Evolutionary conservation across 805 yeast genomes (phyloP).

Genomic region (Clavispora asparagi): DNA sequence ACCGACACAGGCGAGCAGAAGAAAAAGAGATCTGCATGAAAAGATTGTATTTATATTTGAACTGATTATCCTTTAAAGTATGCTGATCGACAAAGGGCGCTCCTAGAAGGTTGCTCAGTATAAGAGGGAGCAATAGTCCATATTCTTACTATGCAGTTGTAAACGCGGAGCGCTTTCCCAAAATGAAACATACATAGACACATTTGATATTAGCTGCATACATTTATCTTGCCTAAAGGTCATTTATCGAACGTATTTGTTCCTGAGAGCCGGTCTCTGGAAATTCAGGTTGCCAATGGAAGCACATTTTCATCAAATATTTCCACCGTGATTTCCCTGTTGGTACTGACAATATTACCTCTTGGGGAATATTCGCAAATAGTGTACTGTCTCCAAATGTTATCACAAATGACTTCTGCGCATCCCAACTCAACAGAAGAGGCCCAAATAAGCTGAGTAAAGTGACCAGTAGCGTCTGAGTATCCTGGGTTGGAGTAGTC

Average conservation of each 20-base stretch:
- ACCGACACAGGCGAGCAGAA: too few relatives aligned
- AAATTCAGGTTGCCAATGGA: constrained; percentile 12
- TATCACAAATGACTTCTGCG: constrained; percentile 46
- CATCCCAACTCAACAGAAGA: constrained; percentile 60
- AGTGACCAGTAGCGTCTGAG: constrained; percentile 62
- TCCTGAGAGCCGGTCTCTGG: not conserved
- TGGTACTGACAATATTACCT: constrained; percentile 46
- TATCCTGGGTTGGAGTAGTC: constrained; percentile 49
- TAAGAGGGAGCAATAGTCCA: too few relatives aligned
- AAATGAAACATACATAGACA: too few relatives aligned
- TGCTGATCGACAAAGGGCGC: too few relatives aligned
- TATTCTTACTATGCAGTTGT: too few relatives aligned
- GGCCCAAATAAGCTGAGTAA: constrained; percentile 75
- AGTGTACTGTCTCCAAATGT: constrained; percentile 53
- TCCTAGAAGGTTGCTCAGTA: too few relatives aligned
- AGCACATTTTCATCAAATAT: constrained; percentile 43
- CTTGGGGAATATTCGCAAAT: constrained; percentile 62
- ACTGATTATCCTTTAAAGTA: too few relatives aligned
- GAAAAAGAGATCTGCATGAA: too few relatives aligned
- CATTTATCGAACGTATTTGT: not conserved
- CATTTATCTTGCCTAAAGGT: not conserved
- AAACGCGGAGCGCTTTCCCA: too few relatives aligned
- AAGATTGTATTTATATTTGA: too few relatives aligned
- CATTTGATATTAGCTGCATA: not conserved
- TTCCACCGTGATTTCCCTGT: constrained; percentile 24